Conservation (phyloP, 805 yeast genomes). For the Yarrowia yakushimensis region DNA sequence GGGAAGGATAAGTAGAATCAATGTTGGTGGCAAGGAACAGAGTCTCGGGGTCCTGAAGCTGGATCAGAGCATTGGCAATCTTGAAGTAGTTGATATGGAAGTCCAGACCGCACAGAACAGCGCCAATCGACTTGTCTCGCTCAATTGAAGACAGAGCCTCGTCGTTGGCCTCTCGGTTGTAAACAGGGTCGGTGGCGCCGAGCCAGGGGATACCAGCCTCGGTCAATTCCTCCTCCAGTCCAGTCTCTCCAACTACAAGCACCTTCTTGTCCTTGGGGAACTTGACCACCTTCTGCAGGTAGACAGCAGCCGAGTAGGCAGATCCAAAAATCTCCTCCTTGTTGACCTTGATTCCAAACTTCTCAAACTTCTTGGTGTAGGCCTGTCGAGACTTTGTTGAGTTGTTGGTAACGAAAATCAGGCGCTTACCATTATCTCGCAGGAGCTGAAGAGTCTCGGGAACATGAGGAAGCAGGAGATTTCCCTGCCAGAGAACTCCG, state of each 20-base stretch:
- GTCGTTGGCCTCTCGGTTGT: slow-evolving; percentile 52
- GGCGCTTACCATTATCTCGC: slow-evolving; percentile 53
- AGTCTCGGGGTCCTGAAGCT: slow-evolving; percentile 59
- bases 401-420: slow-evolving; percentile 91
- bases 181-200: slow-evolving; percentile 77
- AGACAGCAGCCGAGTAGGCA: slow-evolving; percentile 87
- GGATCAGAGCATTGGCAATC: slow-evolving; percentile 76
- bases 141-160: slow-evolving; percentile 39
- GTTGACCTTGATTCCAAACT: slow-evolving; percentile 47
- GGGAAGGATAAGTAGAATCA: slow-evolving; percentile 90
- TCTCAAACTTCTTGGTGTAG: slow-evolving; percentile 70
- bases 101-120: slow-evolving; percentile 87
- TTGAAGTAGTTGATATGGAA: slow-evolving; percentile 74
- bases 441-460: slow-evolving; percentile 69
- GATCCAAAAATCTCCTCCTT: slow-evolving; percentile 82
- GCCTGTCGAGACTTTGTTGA: slow-evolving; percentile 83
- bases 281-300: slow-evolving; percentile 69
- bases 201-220: slow-evolving; percentile 69
- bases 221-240: slow-evolving; percentile 74
- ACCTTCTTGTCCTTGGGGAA: slow-evolving; percentile 74
- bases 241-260: slow-evolving; percentile 85
- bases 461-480: slow-evolving; percentile 70
- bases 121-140: slow-evolving; percentile 72
- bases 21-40: slow-evolving; percentile 89
- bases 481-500: slow-evolving; percentile 94